Base-by-base conservation (phyloP, 306 rosid genomes). In the Medicago ruthenica region DNA sequence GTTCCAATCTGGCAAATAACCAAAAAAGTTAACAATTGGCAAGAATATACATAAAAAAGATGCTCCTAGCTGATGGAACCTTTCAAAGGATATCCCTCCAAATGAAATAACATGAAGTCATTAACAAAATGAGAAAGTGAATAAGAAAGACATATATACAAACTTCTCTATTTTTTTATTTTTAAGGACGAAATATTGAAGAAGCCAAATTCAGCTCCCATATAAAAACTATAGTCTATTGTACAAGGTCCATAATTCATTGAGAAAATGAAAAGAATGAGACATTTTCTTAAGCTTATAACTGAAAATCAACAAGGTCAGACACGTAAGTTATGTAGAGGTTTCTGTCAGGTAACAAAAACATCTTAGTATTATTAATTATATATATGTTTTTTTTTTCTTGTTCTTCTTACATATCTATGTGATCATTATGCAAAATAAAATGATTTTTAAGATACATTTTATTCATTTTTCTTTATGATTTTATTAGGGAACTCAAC, bases 401-500 rank as follows among this genome's bases (percentile, higher is more conserved):
- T 47, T 66, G 34, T 74, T 55, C n/a, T 64, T 62, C 27, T 41
- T 50, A 9, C n/a, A 40, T 31, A n/a, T 58, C 47, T 20, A 13
- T 76, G 70, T 47, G 18, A 67, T 69, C 73, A 12, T 73, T 59
- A 37, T 22, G 70, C 12, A 5, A 6, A 34, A 74, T 31, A 31
- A 44, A 68, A 20, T 21, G 51, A 2, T 7, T 69, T 42, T 45
- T 42, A 48, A 75, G 53, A 74, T 79, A 57, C 62, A 75, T 75
- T 79, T 64, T 47, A 51, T 58, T 71, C 36, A 61, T 61, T 61
- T 61, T 31, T 65, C 50, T 71, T 76, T 22, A 67, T 76, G 86
- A 45, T 76, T 85, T 82, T 82, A 84, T 74, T 80, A 87, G 87
- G 89, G 91, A 5, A 76, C 84, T 15, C 77, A 85, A n/a, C 81